Conservation (phyloP, 305 asterid genomes). For the Fraxinus greggii region DNA sequence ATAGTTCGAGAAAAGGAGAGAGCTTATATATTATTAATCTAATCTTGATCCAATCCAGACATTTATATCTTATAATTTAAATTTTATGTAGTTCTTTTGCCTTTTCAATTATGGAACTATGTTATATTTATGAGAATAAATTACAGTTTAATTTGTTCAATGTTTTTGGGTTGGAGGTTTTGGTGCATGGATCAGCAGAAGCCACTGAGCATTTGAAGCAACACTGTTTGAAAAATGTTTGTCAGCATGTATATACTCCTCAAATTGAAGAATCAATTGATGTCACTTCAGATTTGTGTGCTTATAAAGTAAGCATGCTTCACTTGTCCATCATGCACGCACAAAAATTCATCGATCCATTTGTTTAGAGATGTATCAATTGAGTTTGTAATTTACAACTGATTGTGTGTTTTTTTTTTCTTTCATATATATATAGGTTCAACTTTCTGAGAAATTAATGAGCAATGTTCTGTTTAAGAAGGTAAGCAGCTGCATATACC, state of each 20-base stretch:
- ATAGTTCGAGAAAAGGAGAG: slow-evolving; percentile 12
- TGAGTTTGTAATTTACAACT: slow-evolving; percentile 20
- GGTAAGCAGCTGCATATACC: slow-evolving; percentile 37
- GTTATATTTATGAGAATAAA: slow-evolving; percentile 2
- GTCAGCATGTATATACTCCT: slow-evolving; percentile 93
- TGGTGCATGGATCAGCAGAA: slow-evolving; percentile 99
- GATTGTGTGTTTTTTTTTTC: slow-evolving; percentile 12
- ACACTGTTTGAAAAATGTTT: slow-evolving; percentile 78
- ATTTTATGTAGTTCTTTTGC: background rate
- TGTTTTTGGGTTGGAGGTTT: slow-evolving; percentile 56
- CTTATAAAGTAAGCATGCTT: slow-evolving; percentile 69
- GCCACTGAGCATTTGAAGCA: slow-evolving; percentile 98
- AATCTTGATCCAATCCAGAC: background rate
- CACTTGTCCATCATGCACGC: background rate
- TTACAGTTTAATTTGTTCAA: slow-evolving; percentile 23
- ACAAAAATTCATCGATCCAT: slow-evolving; percentile 6
- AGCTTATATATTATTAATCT: background rate
- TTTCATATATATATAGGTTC: slow-evolving; percentile 52
- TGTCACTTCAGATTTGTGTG: slow-evolving; percentile 97
- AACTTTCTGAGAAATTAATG: slow-evolving; percentile 91
- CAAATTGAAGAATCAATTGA: slow-evolving; percentile 90
- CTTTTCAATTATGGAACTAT: background rate
- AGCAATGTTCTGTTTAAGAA: slow-evolving; percentile 87
- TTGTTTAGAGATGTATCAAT: background rate
- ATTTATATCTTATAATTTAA: slow-evolving; percentile 1